Base-by-base conservation (phyloP, 257 asterid genomes). In the Echium plantagineum region DNA sequence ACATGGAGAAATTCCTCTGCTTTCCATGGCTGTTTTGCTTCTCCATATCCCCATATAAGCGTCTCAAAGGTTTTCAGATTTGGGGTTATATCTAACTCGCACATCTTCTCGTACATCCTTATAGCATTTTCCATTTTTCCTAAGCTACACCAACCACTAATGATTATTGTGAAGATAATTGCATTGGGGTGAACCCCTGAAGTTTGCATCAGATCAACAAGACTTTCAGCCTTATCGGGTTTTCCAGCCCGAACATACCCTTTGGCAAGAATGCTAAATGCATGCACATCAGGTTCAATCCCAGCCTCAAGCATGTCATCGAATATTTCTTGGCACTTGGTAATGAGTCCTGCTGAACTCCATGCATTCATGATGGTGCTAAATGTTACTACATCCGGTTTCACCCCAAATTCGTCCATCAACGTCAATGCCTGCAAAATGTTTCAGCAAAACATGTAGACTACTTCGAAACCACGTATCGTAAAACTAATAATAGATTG, bases 311-410 rank as follows among this genome's bases (percentile, higher is more conserved):
- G 74, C 98, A 93, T 86, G 69, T 89, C 90, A 52, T 84, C 76
- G 13, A 89, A 88, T 49, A 89, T 80, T 63, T 86, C 81, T 70
- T 74, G 78, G 80, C 97, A 93, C 62, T 86, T 84, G 66, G 77
- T 85, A 94, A 84, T 89, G 18, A 71, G 81, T 30, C 98, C 97
- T 15, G 76, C 79, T 3, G 97, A 86, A 72, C 97, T 81, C 97
- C 94, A 88, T 4, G 89, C 94, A 62, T 93, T 81, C 98, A 93
- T 93, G 62, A 93, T 86, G 62, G 94, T 93, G 80, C 97, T 89
- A 78, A 77, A 93, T 59, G 98, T 85, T 63, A 88, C 52, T 17
- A 91, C 97, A 30, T 88, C 94, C 3, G 97, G 97, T 70, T 91
- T 84, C 21, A 89, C 83, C 38, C 94, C 90, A 38, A 80, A 79